Evolutionary conservation across 2,329 filamentous ascomycete genomes (phyloP).

Genomic region (Alternaria tenuissima): DNA sequence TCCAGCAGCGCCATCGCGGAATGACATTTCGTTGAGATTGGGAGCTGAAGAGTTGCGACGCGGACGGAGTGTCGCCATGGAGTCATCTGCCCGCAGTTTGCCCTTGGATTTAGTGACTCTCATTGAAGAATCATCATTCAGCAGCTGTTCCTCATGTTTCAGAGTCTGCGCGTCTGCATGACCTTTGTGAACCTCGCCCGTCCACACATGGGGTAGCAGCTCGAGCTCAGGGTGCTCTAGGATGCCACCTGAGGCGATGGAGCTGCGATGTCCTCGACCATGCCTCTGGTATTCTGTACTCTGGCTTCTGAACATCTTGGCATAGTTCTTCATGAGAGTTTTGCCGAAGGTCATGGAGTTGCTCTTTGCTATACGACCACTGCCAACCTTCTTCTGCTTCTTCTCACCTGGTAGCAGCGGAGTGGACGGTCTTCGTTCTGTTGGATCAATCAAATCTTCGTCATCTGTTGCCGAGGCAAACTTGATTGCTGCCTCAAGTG

Average conservation of each 20-base stretch:
- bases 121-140: background rate
- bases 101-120: conserved; percentile 18
- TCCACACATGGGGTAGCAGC: conserved; percentile 52
- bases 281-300: conserved; percentile 50
- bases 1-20: conserved; percentile 23
- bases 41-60: conserved; percentile 34
- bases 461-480: conserved; percentile 33
- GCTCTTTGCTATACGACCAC: conserved; percentile 71
- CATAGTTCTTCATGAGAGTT: conserved; percentile 55
- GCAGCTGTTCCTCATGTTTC: background rate
- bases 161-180: background rate
- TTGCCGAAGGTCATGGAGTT: conserved; percentile 54
- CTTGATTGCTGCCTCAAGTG: conserved; percentile 42
- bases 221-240: conserved; percentile 59
- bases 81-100: conserved; percentile 27
- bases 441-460: conserved; percentile 40
- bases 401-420: conserved; percentile 34
- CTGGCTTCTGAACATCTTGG: conserved; percentile 53
- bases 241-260: conserved; percentile 53
- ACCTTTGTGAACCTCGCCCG: conserved; percentile 17
- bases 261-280: conserved; percentile 56
- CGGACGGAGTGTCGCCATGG: conserved; percentile 37
- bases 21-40: conserved; percentile 20
- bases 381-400: conserved; percentile 66
- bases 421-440: conserved; percentile 28